Percentiles rank a stretch among this genome's conserved stretches.
Conservation (phyloP, 2,329 filamentous ascomycete species). For the Epichloe elymi region DNA sequence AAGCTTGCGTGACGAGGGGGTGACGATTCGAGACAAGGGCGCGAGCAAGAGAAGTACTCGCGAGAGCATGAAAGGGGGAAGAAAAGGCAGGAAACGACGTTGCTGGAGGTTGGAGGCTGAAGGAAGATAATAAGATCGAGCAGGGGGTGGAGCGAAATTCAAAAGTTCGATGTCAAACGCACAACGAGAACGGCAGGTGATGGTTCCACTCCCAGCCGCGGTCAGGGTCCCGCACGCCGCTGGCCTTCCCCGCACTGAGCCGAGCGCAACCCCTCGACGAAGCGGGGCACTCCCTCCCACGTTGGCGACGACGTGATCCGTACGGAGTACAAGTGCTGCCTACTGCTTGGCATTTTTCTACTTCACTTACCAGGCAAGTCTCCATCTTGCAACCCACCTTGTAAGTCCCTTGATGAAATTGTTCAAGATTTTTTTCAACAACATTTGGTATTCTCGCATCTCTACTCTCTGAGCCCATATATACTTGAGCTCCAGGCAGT, state of each 20-base stretch:
- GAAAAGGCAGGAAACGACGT: neutral
- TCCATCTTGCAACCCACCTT: no score
- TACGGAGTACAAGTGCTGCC: no score
- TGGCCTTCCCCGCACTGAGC: neutral
- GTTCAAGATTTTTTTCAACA: no score
- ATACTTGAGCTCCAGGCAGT: no score
- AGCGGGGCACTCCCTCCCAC: neutral
- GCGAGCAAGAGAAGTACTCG: neutral
- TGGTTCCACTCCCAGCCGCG: neutral
- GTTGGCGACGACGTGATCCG: no score
- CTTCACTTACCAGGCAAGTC: no score
- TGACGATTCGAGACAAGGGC: neutral
- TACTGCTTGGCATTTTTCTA: no score
- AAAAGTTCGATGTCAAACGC: neutral
- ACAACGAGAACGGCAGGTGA: neutral
- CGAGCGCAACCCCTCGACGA: neutral
- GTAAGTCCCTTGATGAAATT: no score
- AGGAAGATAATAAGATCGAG: no score
- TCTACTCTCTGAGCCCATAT: no score
- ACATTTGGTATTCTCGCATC: no score
- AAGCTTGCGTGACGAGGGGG: neutral
- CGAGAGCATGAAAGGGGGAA: neutral
- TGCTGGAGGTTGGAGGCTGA: neutral
- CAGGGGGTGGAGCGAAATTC: neutral
- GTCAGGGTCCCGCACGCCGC: neutral